Conservation (phyloP, 129 eudicot species). For the Pulicaria dysenterica region DNA sequence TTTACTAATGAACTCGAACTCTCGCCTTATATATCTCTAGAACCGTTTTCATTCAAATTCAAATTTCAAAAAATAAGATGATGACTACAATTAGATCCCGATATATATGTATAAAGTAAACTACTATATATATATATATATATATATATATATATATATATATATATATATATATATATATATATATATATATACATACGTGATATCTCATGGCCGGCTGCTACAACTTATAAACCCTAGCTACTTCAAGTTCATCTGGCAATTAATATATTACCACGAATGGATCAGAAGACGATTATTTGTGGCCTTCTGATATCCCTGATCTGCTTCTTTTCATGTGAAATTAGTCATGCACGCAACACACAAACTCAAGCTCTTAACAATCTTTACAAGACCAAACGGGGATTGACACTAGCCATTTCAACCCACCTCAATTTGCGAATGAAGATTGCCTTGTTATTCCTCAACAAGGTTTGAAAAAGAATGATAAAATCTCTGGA, state of each 20-base stretch:
- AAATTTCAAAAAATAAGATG: too few relatives aligned
- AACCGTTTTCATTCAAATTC: too few relatives aligned
- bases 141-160: too few relatives aligned
- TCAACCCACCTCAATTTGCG: conserved; percentile 28
- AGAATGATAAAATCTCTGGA: conserved; percentile 52
- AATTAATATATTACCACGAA: too few relatives aligned
- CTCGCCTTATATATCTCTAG: too few relatives aligned
- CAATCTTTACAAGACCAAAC: conserved; percentile 43
- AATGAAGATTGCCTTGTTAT: conserved; percentile 12
- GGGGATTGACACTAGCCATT: conserved; percentile 42
- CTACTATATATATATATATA: too few relatives aligned
- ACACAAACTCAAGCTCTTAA: conserved; percentile 48
- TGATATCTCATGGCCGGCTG: too few relatives aligned
- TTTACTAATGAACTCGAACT: too few relatives aligned
- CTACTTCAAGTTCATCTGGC: background rate
- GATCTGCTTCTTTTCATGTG: conserved; percentile 19
- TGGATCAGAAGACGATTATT: conserved; percentile 4
- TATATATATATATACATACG: too few relatives aligned
- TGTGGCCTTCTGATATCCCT: conserved; percentile 25
- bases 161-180: too few relatives aligned
- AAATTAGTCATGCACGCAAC: conserved; percentile 25
- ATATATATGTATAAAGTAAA: too few relatives aligned
- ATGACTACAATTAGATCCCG: too few relatives aligned
- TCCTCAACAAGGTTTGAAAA: conserved; percentile 46
- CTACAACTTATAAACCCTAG: background rate